These are phyloP conservation scores for Madurella mycetomatis DNA, from an alignment of 2,329 filamentous ascomycete species.

Conservation along the genomic window DNA sequence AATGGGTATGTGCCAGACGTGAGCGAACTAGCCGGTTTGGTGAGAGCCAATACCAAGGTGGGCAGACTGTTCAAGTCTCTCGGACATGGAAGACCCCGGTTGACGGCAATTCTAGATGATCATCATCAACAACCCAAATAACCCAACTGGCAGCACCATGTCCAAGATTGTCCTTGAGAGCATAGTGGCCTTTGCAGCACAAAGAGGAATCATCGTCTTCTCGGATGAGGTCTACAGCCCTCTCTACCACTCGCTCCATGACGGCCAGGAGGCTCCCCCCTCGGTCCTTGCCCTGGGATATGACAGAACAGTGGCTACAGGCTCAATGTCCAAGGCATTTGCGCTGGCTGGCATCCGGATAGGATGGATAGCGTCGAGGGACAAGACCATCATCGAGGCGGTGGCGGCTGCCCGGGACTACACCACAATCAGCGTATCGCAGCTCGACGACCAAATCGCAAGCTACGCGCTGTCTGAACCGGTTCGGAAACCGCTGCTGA, in stretches of 20 bases:
- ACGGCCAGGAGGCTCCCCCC: constrained; percentile 52
- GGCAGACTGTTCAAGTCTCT: constrained; percentile 40
- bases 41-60: constrained; percentile 67
- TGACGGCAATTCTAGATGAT: constrained; percentile 39
- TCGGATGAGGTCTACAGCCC: constrained; percentile 82
- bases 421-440: constrained; percentile 81
- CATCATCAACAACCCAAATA: constrained; percentile 68
- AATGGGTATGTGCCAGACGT: constrained; percentile 65
- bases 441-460: constrained; percentile 74
- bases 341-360: constrained; percentile 75
- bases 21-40: constrained; percentile 59
- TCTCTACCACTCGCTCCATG: constrained; percentile 64
- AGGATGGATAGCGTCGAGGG: constrained; percentile 75
- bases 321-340: constrained; percentile 83
- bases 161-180: constrained; percentile 55
- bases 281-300: constrained; percentile 71
- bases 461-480: constrained; percentile 61
- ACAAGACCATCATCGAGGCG: constrained; percentile 56
- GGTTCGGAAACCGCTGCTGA: constrained; percentile 34
- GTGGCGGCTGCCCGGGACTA: constrained; percentile 69
- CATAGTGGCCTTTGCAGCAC: constrained; percentile 60
- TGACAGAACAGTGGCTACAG: constrained; percentile 64
- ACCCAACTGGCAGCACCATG: constrained; percentile 71
- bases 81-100: too few relatives aligned
- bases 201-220: constrained; percentile 62